Percentiles rank a stretch among this genome's conserved stretches.
Evolutionary conservation across 352 stramenopile species (phyloP).

Genomic region (Phytophthora pini): DNA sequence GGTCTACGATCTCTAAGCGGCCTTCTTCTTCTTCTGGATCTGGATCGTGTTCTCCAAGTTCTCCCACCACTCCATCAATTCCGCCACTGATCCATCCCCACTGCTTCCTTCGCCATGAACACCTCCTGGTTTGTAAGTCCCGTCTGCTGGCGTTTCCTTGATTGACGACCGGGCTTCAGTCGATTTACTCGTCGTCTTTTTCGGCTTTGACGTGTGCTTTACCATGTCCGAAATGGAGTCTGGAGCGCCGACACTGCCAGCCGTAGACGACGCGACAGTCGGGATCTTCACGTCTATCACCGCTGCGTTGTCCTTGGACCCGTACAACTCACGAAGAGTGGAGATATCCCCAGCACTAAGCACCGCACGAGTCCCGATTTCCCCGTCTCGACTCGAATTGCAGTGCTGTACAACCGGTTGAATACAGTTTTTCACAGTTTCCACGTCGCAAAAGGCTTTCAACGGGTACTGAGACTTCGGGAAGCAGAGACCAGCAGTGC

Average conservation of each 20-base stretch:
- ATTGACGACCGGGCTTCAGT: constrained; percentile 17
- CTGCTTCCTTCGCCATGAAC: constrained; percentile 35
- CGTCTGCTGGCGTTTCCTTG: constrained; percentile 11
- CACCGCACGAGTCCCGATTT: constrained; percentile 62
- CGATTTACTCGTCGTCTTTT: not conserved
- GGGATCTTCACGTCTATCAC: constrained; percentile 44
- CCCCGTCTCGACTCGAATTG: constrained; percentile 64
- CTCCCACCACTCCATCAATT: constrained; percentile 37
- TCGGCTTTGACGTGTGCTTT: constrained; percentile 18
- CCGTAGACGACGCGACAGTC: constrained; percentile 23
- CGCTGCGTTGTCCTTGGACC: constrained; percentile 38
- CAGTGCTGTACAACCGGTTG: constrained; percentile 74
- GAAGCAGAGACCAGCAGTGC: constrained; percentile 67
- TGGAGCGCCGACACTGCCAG: constrained; percentile 10
- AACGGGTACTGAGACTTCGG: constrained; percentile 70
- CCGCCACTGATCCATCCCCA: constrained; percentile 10
- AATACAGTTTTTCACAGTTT: constrained; percentile 69
- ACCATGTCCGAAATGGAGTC: constrained; percentile 33
- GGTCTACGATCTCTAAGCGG: not conserved
- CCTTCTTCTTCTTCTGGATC: constrained; percentile 21
- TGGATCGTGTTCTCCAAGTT: constrained; percentile 33
- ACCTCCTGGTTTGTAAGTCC: constrained; percentile 34
- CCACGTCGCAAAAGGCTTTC: constrained; percentile 71
- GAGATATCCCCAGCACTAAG: constrained; percentile 70
- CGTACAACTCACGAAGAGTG: constrained; percentile 71